These are phyloP conservation scores for Penicillium pancosmium DNA, from an alignment of 495 filamentous ascomycete species.

Conservation along the genomic window DNA sequence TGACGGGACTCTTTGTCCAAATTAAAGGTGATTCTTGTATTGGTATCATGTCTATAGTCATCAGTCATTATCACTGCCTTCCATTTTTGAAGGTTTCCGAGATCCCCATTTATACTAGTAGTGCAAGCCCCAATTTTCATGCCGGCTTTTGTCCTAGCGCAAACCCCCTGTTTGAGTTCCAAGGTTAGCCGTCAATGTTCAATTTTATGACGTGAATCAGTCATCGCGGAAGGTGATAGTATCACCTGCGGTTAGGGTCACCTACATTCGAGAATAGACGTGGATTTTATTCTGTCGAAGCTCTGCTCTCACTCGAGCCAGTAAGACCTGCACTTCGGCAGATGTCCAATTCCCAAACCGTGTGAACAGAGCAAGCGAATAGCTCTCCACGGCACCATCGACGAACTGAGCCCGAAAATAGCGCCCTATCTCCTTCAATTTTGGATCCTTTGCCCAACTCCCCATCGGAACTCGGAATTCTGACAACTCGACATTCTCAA, in stretches of 20 bases:
- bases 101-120: no score
- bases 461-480: conserved; percentile 37
- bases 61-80: background rate
- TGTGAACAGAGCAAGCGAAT: conserved; percentile 26
- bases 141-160: conserved; percentile 21
- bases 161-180: conserved; percentile 12
- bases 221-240: background rate
- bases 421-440: conserved; percentile 41
- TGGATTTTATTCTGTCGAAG: conserved; percentile 28
- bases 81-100: background rate
- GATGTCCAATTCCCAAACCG: conserved; percentile 23
- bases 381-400: conserved; percentile 21
- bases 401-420: conserved; percentile 21
- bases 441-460: conserved; percentile 40
- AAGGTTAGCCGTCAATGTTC: background rate
- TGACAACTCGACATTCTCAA: conserved; percentile 17
- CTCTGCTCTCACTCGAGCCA: conserved; percentile 26
- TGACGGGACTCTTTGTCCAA: no score
- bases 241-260: background rate
- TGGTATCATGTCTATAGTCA: conserved; percentile 1
- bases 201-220: background rate
- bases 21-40: background rate
- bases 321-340: conserved; percentile 24
- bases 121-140: background rate
- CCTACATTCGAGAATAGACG: conserved; percentile 22